phyloP scores from a whole-genome alignment of 176 grass and related monocot genomes.

The Bolboschoenus planiculmis region DNA sequence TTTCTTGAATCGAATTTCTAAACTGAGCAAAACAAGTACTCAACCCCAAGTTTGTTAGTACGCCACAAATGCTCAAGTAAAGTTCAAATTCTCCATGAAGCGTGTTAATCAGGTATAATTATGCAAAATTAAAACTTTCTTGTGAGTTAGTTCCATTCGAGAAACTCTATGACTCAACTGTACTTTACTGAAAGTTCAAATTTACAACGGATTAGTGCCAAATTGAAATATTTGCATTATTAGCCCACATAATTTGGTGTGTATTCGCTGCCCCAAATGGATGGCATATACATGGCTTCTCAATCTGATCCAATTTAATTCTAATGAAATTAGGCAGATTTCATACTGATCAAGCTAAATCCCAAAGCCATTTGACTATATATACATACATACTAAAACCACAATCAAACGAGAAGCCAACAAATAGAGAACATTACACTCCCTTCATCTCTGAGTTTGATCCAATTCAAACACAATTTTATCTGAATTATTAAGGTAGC shows the following conservation, averaged over 20 bases:
- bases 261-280: too few relatives aligned
- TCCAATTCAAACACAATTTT: neutral
- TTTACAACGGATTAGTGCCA: neutral
- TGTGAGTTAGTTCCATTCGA: neutral
- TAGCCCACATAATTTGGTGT: too few relatives aligned
- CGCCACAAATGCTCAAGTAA: neutral
- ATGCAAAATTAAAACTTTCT: neutral
- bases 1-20: too few relatives aligned
- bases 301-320: neutral
- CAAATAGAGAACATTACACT: neutral
- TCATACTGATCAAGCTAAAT: neutral
- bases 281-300: too few relatives aligned
- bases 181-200: neutral
- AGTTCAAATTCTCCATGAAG: too few relatives aligned
- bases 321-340: neutral
- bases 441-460: neutral
- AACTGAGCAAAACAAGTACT: neutral
- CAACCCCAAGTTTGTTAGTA: neutral
- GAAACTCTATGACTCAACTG: neutral
- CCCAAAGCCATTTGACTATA: neutral
- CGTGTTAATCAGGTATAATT: neutral
- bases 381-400: neutral
- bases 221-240: too few relatives aligned
- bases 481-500: neutral
- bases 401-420: neutral